A percentile compares a stretch with the other conserved stretches of the same genome.
These are phyloP conservation scores for Vitis hybrid DNA, from an alignment of 177 flowering plant species.

Conservation along the genomic window DNA sequence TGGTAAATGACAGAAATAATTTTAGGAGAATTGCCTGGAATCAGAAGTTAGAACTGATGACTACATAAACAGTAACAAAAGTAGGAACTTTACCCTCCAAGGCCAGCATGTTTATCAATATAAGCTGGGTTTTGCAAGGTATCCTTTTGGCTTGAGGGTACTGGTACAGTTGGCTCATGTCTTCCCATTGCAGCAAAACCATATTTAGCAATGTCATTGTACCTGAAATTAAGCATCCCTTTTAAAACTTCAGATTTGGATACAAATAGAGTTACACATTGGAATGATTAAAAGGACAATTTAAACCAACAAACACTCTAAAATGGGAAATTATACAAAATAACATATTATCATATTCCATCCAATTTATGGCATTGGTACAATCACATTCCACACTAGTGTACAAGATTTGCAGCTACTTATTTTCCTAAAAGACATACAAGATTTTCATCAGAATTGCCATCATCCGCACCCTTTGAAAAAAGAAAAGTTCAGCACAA, in stretches of 20 bases:
- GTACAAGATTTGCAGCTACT: no score
- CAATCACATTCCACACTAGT: no score
- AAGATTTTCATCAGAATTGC: no score
- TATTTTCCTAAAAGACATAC: no score
- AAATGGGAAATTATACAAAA: no score
- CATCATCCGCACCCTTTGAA: no score
- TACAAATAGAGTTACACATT: not conserved
- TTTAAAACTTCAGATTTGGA: not conserved
- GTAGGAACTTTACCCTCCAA: slow-evolving; percentile 63
- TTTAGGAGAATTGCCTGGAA: not conserved
- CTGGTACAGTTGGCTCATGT: slow-evolving; percentile 16
- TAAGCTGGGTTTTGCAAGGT: slow-evolving; percentile 20
- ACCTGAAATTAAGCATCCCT: slow-evolving; percentile 45
- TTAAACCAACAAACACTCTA: no score
- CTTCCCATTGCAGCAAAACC: slow-evolving; percentile 69
- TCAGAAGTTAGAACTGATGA: not conserved
- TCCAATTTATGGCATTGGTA: no score
- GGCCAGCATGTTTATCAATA: slow-evolving; percentile 51
- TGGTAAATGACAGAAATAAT: not conserved
- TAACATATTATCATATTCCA: no score
- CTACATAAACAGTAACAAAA: not conserved
- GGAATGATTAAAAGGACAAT: no score
- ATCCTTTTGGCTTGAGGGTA: slow-evolving; percentile 38
- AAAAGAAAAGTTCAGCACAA: no score
- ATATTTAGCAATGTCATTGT: slow-evolving; percentile 86